Evolutionary conservation across 2,329 filamentous ascomycete genomes (phyloP).

Genomic region (Chaetomiaceae sp.): DNA sequence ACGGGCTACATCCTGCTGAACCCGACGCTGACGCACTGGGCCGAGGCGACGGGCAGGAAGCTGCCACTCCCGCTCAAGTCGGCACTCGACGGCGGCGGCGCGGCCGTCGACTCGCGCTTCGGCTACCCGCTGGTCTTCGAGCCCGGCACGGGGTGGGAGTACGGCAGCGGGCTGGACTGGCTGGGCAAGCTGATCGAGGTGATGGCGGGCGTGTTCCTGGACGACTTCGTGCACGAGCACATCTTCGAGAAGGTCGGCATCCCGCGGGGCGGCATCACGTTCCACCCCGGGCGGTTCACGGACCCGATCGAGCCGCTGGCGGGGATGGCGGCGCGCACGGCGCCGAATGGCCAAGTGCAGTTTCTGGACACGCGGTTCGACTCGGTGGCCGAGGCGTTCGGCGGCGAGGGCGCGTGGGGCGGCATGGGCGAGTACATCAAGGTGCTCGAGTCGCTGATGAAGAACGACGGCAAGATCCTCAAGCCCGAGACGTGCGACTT

Average conservation of each 20-base stretch:
- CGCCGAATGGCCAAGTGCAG: neutral
- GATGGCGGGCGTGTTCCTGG: conserved; percentile 20
- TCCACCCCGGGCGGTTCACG: conserved; percentile 19
- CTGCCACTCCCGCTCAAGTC: conserved; percentile 25
- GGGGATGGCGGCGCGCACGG: conserved; percentile 7
- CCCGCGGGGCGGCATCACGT: conserved; percentile 15
- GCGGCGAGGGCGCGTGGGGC: conserved; percentile 24
- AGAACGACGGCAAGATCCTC: conserved; percentile 24
- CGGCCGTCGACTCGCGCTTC: conserved; percentile 19
- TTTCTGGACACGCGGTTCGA: conserved; percentile 1
- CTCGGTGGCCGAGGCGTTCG: conserved; percentile 18
- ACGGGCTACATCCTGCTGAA: conserved; percentile 38
- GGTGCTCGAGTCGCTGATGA: conserved; percentile 22
- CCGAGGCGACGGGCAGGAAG: conserved; percentile 29
- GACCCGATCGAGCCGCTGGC: neutral
- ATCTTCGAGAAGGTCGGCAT: conserved; percentile 22
- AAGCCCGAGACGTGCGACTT: conserved; percentile 5
- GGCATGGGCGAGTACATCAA: conserved; percentile 20
- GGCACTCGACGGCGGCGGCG: conserved; percentile 1
- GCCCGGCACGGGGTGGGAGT: conserved; percentile 27
- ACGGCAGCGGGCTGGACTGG: conserved; percentile 29
- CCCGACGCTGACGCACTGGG: conserved; percentile 36
- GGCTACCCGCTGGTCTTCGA: conserved; percentile 27
- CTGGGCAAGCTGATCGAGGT: conserved; percentile 24
- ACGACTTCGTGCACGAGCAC: conserved; percentile 21